Conservation (phyloP, 2,329 filamentous ascomycete species). For the Pseudohalonectria lignicola region DNA sequence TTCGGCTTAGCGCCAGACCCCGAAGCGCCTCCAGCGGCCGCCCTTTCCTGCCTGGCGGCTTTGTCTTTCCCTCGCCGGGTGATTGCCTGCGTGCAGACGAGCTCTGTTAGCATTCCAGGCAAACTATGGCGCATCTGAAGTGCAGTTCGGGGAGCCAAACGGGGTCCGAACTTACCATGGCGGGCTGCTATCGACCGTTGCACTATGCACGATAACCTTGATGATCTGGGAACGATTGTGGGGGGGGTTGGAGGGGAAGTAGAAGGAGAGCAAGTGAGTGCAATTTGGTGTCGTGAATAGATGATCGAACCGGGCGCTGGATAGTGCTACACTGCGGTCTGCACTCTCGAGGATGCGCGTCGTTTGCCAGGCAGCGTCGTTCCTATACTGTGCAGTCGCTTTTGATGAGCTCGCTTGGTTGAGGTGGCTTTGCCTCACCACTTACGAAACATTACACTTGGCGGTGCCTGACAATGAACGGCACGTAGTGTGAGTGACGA, state of each 20-base stretch:
- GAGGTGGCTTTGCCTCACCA: conserved; percentile 3
- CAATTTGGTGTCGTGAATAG: too few species aligned
- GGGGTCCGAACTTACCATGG: conserved; percentile 5
- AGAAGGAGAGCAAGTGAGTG: too few species aligned
- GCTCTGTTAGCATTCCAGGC: background rate
- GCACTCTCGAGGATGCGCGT: too few species aligned
- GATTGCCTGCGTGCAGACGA: conserved; percentile 28
- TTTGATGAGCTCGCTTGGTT: background rate
- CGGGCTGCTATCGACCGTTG: too few species aligned
- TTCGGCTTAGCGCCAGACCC: conserved; percentile 55
- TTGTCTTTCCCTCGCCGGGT: conserved; percentile 38
- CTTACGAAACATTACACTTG: conserved; percentile 5
- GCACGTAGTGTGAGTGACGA: conserved; percentile 1
- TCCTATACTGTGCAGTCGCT: too few species aligned
- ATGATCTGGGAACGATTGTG: too few species aligned
- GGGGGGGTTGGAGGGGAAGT: too few species aligned
- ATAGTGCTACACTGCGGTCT: too few species aligned
- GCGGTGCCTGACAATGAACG: conserved; percentile 6
- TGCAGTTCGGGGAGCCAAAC: background rate
- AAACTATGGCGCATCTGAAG: too few species aligned
- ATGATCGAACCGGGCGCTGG: too few species aligned
- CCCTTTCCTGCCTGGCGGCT: conserved; percentile 27
- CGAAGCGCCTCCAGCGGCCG: conserved; percentile 27
- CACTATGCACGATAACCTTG: too few species aligned
- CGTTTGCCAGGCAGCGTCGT: too few species aligned